A percentile compares a stretch with the other conserved stretches of the same genome.
phyloP scores from a whole-genome alignment of 1,284 basidiomycete species.

The Irpex rosettiformis region DNA sequence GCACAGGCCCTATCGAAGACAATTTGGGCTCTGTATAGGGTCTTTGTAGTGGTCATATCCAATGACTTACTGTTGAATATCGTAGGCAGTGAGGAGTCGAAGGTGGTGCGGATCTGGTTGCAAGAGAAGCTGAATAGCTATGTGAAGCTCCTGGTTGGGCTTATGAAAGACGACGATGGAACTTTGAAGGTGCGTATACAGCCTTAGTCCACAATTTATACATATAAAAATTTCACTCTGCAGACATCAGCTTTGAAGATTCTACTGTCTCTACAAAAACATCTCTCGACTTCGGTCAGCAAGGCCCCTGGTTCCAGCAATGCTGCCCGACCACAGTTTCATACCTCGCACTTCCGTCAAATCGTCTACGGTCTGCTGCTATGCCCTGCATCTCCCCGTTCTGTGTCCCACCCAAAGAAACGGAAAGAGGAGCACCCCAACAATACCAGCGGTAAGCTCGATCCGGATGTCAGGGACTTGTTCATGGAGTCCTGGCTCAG shows the following conservation, averaged over 20 bases:
- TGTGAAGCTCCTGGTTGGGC: conserved; percentile 60
- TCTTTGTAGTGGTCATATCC: conserved; percentile 68
- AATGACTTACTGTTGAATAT: conserved; percentile 48
- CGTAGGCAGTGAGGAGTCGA: conserved; percentile 43
- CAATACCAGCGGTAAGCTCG: conserved; percentile 33
- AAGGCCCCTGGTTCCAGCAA: conserved; percentile 31
- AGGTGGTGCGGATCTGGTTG: conserved; percentile 73
- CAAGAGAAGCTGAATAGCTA: conserved; percentile 68
- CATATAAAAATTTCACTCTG: background rate
- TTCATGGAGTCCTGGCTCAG: conserved; percentile 74
- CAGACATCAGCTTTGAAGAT: conserved; percentile 77
- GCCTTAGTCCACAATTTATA: background rate
- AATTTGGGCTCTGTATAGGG: conserved; percentile 79
- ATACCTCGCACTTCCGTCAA: conserved; percentile 65
- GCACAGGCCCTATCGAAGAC: conserved; percentile 66
- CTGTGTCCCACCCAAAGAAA: conserved; percentile 20
- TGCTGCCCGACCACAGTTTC: conserved; percentile 52
- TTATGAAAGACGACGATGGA: conserved; percentile 74
- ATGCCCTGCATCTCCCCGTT: conserved; percentile 53
- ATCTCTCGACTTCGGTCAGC: conserved; percentile 67
- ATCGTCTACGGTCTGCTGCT: conserved; percentile 59
- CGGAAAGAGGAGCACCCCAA: conserved; percentile 15
- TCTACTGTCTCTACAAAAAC: conserved; percentile 77
- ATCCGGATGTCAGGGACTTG: conserved; percentile 57
- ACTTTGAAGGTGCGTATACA: conserved; percentile 46